These are phyloP conservation scores for Taphrina sp. DNA, from an alignment of 1,139 yeast species.

Conservation along the genomic window DNA sequence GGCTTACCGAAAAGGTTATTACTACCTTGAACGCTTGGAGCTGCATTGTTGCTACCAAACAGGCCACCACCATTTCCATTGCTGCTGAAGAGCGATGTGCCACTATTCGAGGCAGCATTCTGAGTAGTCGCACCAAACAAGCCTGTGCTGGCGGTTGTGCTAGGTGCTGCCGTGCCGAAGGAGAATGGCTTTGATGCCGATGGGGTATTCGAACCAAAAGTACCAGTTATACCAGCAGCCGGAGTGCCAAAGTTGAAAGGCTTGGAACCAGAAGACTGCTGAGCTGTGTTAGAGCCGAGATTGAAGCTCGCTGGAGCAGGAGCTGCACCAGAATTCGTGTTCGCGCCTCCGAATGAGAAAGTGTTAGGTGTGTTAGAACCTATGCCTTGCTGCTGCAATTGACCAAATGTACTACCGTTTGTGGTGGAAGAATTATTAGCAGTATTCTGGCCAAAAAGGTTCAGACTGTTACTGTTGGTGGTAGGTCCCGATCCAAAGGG, in stretches of 20 bases:
- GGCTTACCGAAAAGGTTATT: no score
- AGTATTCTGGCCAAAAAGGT: conserved; percentile 4
- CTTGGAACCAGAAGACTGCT: conserved; percentile 7
- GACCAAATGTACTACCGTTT: conserved; percentile 1
- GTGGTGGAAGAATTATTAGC: neutral
- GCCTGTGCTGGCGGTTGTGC: conserved; percentile 34
- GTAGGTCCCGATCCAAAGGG: conserved; percentile 44
- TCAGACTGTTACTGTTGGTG: neutral
- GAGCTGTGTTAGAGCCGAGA: no score
- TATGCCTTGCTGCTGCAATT: neutral
- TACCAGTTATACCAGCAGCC: conserved; percentile 13
- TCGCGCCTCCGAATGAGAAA: conserved; percentile 3
- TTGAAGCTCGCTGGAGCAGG: neutral
- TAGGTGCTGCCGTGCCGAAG: conserved; percentile 34
- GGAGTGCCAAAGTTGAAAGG: conserved; percentile 23
- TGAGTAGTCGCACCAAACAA: conserved; percentile 37
- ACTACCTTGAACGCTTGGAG: neutral
- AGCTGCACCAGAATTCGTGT: neutral
- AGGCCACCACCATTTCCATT: conserved; percentile 41
- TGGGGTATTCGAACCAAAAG: conserved; percentile 2
- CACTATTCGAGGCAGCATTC: conserved; percentile 36
- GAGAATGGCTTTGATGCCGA: conserved; percentile 16
- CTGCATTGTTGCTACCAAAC: conserved; percentile 42
- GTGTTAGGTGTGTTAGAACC: neutral
- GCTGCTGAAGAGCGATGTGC: conserved; percentile 44